phyloP scores from a whole-genome alignment of 2,329 filamentous ascomycete species.

The Talaromyces albobiverticillius region DNA sequence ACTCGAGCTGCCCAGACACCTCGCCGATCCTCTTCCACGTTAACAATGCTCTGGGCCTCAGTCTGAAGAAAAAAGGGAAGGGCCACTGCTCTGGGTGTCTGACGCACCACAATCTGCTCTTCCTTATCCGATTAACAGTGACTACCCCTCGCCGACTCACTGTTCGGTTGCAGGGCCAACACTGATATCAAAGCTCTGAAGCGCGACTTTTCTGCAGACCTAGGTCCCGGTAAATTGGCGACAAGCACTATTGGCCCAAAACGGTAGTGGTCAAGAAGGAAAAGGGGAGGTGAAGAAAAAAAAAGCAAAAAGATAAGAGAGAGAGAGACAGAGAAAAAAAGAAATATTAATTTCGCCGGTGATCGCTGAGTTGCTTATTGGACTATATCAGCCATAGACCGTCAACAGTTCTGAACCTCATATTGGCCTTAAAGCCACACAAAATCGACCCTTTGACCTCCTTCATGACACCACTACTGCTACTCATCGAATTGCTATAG shows the following conservation, averaged over 20 bases:
- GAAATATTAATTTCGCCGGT: constrained; percentile 1
- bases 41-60: constrained; percentile 4
- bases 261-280: constrained; percentile 1
- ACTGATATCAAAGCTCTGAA: constrained; percentile 10
- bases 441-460: background rate
- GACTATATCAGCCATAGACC: background rate
- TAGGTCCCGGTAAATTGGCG: constrained; percentile 5
- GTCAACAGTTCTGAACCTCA: background rate
- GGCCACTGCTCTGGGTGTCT: constrained; percentile 1
- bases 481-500: constrained; percentile 9
- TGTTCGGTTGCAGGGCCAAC: constrained; percentile 15
- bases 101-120: constrained; percentile 1
- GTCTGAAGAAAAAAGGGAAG: constrained; percentile 7
- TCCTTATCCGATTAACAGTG: constrained; percentile 10
- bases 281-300: constrained; percentile 1
- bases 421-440: background rate
- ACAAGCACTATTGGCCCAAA: constrained; percentile 5
- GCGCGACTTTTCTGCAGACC: constrained; percentile 7
- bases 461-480: constrained; percentile 8
- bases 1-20: constrained; percentile 12
- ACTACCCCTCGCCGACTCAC: constrained; percentile 13
- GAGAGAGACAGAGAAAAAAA: constrained; percentile 7
- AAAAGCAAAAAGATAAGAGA: background rate
- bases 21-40: constrained; percentile 14
- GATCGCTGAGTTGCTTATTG: too few relatives aligned